Conservation (phyloP, 148 eudicot species). For the Beta vulgaris region DNA sequence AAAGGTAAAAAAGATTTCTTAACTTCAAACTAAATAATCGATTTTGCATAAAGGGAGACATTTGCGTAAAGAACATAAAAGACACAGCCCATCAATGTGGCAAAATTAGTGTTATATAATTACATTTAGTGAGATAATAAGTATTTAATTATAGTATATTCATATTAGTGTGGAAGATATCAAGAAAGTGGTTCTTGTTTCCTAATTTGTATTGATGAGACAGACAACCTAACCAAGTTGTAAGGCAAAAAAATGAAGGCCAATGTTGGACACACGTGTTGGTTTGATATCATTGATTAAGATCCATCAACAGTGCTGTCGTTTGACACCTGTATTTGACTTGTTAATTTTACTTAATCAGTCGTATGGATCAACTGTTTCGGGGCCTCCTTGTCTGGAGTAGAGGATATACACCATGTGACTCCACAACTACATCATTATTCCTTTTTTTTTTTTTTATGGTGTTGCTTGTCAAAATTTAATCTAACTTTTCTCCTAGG, state of each 20-base stretch:
- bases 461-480: no score
- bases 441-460: not conserved
- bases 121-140: no score
- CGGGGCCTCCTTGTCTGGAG: not conserved
- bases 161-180: not conserved
- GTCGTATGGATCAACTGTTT: not conserved
- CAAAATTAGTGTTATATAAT: no score
- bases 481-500: no score
- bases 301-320: conserved; percentile 28
- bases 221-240: conserved; percentile 8
- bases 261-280: conserved; percentile 29
- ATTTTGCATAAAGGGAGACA: conserved; percentile 10
- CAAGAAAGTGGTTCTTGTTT: not conserved
- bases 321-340: conserved; percentile 22
- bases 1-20: no score
- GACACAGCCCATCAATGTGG: not conserved
- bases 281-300: conserved; percentile 28
- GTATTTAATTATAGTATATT: no score
- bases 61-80: conserved; percentile 12
- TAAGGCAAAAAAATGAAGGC: not conserved
- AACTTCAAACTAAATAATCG: not conserved
- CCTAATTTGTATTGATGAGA: not conserved
- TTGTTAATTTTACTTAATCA: not conserved
- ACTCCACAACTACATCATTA: not conserved
- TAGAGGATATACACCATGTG: conserved; percentile 16